Evolutionary conservation across 2,329 filamentous ascomycete species (phyloP).

Genomic region (Exophiala sp.): DNA sequence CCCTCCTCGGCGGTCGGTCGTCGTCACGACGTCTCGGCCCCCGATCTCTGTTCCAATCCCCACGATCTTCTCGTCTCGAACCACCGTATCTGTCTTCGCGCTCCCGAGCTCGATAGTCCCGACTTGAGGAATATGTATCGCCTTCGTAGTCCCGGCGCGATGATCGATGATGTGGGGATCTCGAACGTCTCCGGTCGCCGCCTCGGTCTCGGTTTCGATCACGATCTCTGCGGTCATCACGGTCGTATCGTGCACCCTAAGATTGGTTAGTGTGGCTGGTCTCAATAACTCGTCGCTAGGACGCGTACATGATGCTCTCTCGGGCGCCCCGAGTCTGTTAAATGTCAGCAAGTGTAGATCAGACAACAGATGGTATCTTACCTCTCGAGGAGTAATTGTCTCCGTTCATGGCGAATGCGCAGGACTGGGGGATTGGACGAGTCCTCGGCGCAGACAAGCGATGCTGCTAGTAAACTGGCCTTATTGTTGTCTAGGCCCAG

Average conservation of each 20-base stretch:
- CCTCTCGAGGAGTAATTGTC: conserved; percentile 75
- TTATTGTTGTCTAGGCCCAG: too few species aligned
- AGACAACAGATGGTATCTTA: conserved; percentile 37
- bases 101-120: conserved; percentile 86
- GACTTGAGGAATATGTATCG: conserved; percentile 87
- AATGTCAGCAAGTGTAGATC: conserved; percentile 31
- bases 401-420: conserved; percentile 63
- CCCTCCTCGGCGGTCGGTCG: conserved; percentile 52
- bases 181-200: conserved; percentile 65
- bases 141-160: conserved; percentile 64
- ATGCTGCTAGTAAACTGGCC: too few species aligned
- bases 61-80: conserved; percentile 59
- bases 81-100: conserved; percentile 84
- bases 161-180: conserved; percentile 72
- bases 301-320: conserved; percentile 48
- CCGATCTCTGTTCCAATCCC: conserved; percentile 68
- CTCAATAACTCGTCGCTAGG: background rate
- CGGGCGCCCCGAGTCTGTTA: conserved; percentile 47
- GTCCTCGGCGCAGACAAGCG: too few species aligned
- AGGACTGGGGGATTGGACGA: too few species aligned
- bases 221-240: conserved; percentile 37
- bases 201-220: conserved; percentile 39
- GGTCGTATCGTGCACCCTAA: conserved; percentile 45
- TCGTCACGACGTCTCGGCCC: conserved; percentile 59
- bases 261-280: conserved; percentile 25